Percentiles rank a stretch among this genome's conserved stretches.
phyloP scores from a whole-genome alignment of 768 basidiomycete genomes.

The Strobilomyces dryophilus region DNA sequence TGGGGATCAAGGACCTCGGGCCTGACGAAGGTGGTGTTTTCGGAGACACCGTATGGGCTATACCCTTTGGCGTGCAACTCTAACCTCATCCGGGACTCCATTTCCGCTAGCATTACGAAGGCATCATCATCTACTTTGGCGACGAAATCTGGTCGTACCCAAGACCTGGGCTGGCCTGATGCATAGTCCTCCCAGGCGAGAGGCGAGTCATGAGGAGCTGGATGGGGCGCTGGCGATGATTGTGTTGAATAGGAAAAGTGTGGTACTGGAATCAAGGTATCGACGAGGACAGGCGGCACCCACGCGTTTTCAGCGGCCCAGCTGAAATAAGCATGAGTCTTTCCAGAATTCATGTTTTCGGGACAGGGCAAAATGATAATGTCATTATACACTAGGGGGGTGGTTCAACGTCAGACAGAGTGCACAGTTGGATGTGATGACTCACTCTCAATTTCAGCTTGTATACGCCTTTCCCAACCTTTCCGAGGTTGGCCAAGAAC shows the following conservation, averaged over 20 bases:
- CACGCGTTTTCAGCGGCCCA: conserved; percentile 92
- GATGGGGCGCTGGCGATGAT: conserved; percentile 49
- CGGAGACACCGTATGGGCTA: conserved; percentile 18
- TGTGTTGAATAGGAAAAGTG: conserved; percentile 64
- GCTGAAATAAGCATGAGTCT: conserved; percentile 85
- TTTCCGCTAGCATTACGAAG: conserved; percentile 91
- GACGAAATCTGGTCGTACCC: conserved; percentile 89
- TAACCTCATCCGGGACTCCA: conserved; percentile 83
- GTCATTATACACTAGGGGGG: conserved; percentile 71
- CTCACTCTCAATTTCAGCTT: conserved; percentile 89
- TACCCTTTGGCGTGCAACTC: conserved; percentile 53
- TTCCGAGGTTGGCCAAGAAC: conserved; percentile 81
- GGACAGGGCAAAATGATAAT: conserved; percentile 76
- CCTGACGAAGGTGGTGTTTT: conserved; percentile 5
- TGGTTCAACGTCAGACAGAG: neutral
- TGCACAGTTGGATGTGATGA: conserved; percentile 12
- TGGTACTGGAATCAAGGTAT: conserved; percentile 39
- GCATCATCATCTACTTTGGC: conserved; percentile 95
- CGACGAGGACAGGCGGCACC: conserved; percentile 74
- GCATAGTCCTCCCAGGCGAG: conserved; percentile 49
- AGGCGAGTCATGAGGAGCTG: conserved; percentile 72
- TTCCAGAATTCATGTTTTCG: conserved; percentile 97
- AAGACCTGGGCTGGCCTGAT: conserved; percentile 45
- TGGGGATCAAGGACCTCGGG: neutral
- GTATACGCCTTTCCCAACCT: conserved; percentile 74